Evolutionary conservation across 2,329 filamentous ascomycete genomes (phyloP), one percentile per base, ranked within the genome.

Genomic region (Tolypocladium amazonense): DNA sequence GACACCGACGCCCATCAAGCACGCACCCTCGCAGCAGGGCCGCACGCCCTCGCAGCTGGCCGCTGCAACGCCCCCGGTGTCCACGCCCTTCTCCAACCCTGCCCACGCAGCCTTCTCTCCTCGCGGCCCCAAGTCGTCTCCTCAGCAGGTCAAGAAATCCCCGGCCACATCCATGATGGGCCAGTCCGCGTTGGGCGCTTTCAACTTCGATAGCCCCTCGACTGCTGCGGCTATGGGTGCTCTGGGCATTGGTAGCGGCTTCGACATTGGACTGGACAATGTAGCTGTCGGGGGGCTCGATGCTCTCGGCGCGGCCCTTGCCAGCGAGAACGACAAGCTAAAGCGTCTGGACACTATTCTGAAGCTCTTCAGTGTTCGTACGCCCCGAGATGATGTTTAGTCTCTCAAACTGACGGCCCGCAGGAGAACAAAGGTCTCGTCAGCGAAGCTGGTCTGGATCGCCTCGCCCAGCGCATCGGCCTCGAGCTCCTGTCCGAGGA

Each of bases 401-500:
- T 20, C 59, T 35, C 20, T 9, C 50, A 14, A 12, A 64, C 58
- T 59, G 58, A 66, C 55, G 53, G 8, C 41, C 27, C 47, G 11
- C 38, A 75, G 70, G 73, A 77, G 60, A 76, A 72, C 65, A 83
- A 83, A 63, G 88, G 88, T 4, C 76, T 86, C 47, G 85, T 93
- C 43, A 90, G 88, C 65, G 87, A 90, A 67, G 85, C 88, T 37
- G 88, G 88, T 2, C 77, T 94, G n/a, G 85, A 89, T 70, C 80
- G 88, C 58, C 75, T 93, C 37, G 87, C 85, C 11, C 82, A 83
- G 66, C 79, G 84, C 59, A 79, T 87, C 58, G 88, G 87, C n/a
- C 75, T 89, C 45, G 86, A 88, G 62, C 80, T 79, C 59, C 72
- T 87, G 15, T 85, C 83, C 75, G 84, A 88, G 65, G 77, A 79